These are phyloP conservation scores for Epithemia pelagica DNA, from an alignment of 108 stramenopile genomes.

Conservation along the genomic window DNA sequence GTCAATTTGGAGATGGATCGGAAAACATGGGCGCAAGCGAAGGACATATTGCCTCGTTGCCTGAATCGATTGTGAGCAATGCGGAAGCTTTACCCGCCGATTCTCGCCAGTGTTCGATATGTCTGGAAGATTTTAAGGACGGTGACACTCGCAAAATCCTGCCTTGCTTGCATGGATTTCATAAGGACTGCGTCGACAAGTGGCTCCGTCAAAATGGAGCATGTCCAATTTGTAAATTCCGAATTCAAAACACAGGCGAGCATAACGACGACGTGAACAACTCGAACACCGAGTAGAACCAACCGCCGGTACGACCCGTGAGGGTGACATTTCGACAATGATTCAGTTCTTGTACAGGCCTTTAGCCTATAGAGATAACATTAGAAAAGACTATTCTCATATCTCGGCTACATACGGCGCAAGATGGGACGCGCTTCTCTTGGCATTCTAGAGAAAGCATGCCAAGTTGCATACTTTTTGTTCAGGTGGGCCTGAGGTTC, in stretches of 20 bases:
- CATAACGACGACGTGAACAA: neutral
- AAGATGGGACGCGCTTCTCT: no score
- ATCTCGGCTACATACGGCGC: no score
- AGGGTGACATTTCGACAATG: no score
- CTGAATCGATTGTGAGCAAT: conserved; percentile 23
- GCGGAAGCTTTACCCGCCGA: conserved; percentile 36
- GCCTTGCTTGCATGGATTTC: conserved; percentile 84
- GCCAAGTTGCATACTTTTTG: no score
- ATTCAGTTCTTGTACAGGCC: no score
- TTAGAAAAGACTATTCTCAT: no score
- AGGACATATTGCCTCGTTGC: conserved; percentile 38
- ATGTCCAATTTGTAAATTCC: conserved; percentile 71
- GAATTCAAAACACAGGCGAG: neutral
- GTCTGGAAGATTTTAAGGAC: conserved; percentile 71
- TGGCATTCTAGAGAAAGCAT: no score
- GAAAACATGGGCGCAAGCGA: conserved; percentile 55
- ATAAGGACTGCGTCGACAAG: conserved; percentile 70
- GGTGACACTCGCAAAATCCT: conserved; percentile 68
- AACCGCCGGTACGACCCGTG: no score
- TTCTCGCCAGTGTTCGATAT: conserved; percentile 67
- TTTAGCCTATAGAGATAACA: no score
- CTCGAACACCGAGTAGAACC: no score
- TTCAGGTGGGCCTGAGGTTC: no score
- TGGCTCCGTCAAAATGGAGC: conserved; percentile 67
- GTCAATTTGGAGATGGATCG: conserved; percentile 54